Evolutionary conservation across 208 protist species (phyloP), one percentile per base, ranked within the genome.

Genomic region (Novymonas esmeraldas): DNA sequence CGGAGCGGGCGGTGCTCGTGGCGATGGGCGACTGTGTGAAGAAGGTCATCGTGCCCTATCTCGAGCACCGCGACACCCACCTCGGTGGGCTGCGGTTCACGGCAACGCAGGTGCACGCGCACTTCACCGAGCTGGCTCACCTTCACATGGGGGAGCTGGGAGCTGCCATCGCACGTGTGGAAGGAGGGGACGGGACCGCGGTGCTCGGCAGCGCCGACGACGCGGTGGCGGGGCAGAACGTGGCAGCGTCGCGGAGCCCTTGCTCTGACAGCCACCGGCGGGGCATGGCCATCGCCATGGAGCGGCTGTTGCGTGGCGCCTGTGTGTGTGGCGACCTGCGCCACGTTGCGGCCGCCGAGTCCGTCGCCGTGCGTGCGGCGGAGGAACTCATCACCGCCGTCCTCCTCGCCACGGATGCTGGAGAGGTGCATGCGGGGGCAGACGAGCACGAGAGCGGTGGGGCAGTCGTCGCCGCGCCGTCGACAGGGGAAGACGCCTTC

Each of bases 41-140:
- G 6, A 49, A 0, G 13, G 39, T 76, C 20, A 0, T 70, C 5
- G 13, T 76, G 4, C 70, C 70, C 6, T 76, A 76, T 24, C 34
- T 76, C 38, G 44, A 69, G 46, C 61, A 70, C 39, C 70, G 70
- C 22, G 70, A 76, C 62, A 70, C 62, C 56, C 70, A 70, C 56
- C 38, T 76, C 4, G 62, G 44, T n/a, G 64, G 65, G 33, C 1
- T 57, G 18, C 48, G 45, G 36, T 48, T 65, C 56, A 70, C 55
- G 2, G 55, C 62, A 44, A 29, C 70, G 11, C 45, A 66, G 26
- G 60, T 70, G 33, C 70, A 76, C 16, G 44, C 39, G 3, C 54
- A 64, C 39, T 76, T 76, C 38, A 50, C 70, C 16, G 42, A 24
- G 34, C 61, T 69, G 1, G 34, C 70, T 2, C 7, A 10, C 16